Evolutionary conservation across 495 filamentous ascomycete genomes (phyloP), one percentile per base, ranked within the genome.

Genomic region (Venustampulla echinocandica): DNA sequence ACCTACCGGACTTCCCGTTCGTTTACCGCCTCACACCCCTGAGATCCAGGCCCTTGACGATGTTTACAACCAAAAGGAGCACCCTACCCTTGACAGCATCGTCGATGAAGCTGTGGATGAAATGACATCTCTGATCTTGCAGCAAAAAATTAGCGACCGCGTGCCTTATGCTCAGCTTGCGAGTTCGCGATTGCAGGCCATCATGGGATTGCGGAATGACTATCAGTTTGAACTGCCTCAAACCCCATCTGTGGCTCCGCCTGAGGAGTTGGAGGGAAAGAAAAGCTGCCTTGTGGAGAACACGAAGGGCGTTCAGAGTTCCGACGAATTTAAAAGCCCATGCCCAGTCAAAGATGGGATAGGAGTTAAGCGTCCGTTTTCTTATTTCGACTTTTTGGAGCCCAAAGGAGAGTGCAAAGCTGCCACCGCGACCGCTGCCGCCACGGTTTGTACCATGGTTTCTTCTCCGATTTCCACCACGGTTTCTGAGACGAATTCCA

Each of bases 101-200:
- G n/a, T n/a, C n/a, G n/a, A n/a, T n/a, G n/a, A n/a, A n/a, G n/a
- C n/a, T n/a, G n/a, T n/a, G n/a, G n/a, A n/a, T n/a, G n/a, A n/a
- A n/a, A n/a, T n/a, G n/a, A n/a, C n/a, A n/a, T n/a, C n/a, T n/a
- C n/a, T n/a, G n/a, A n/a, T n/a, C n/a, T n/a, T n/a, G n/a, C n/a
- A n/a, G n/a, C n/a, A 14, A 49, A 19, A 7, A 21, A 2, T 45
- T n/a, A n/a, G 20, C 7, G 46, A 42, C 2, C 44, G 54, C 6
- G 45, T 30, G 41, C 22, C 30, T 11, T 52, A 35, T 44, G 44
- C 47, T 5, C 20, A 42, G 10, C 14, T 37, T 11, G 38, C 48
- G 1, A 36, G 33, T 23, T 10, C 23, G 17, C 20, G 49, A 4
- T 41, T 56, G 25, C 54, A 56, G 17, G 54, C 54, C 36, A 45